Percentiles rank a stretch among this genome's conserved stretches.
phyloP scores from a whole-genome alignment of 1,139 yeast genomes.

The Taphrina wiesneri region DNA sequence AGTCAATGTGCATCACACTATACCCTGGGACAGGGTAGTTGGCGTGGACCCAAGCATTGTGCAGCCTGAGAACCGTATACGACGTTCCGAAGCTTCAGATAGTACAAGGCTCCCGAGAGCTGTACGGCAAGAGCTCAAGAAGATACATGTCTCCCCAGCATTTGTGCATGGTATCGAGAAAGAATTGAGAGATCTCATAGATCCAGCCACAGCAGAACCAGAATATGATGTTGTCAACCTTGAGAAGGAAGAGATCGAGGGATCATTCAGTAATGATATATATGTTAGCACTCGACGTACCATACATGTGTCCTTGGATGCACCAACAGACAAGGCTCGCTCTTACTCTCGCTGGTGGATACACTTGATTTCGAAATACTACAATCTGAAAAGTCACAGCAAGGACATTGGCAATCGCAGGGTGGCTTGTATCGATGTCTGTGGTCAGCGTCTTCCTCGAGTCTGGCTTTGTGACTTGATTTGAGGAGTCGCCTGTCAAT shows the following conservation, averaged over 20 bases:
- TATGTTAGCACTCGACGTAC: not conserved
- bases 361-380: constrained; percentile 6
- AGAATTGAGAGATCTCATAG: constrained; percentile 1
- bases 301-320: not conserved
- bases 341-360: constrained; percentile 16
- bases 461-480: constrained; percentile 18
- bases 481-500: too few relatives aligned
- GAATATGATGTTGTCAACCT: constrained; percentile 4
- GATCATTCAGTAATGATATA: not conserved
- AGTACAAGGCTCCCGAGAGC: not conserved
- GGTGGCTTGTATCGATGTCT: constrained; percentile 17
- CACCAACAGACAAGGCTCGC: constrained; percentile 15
- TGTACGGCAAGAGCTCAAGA: constrained; percentile 4
- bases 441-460: not conserved
- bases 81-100: not conserved
- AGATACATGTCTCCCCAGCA: constrained; percentile 14
- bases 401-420: constrained; percentile 3
- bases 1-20: not conserved
- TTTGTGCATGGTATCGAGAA: constrained; percentile 15
- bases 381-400: constrained; percentile 4
- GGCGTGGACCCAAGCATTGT: not conserved
- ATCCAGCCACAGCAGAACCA: constrained; percentile 7
- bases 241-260: not conserved
- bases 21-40: not conserved
- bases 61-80: not conserved